Conservation (phyloP, 805 yeast genomes). For the Ogataea wickerhamii region DNA sequence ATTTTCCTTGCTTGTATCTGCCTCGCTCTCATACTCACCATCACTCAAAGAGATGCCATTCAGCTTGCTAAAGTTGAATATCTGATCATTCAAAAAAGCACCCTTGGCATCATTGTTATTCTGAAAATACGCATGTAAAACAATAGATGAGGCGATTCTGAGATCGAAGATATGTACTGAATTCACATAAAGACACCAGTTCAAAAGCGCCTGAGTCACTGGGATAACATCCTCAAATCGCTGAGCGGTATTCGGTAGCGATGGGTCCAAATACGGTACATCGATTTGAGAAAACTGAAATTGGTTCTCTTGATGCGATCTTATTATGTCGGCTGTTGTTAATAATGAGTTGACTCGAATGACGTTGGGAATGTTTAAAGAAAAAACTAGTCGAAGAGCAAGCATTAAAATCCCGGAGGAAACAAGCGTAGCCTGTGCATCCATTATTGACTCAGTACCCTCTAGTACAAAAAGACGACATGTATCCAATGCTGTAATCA, state of each 20-base stretch:
- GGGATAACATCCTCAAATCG: conserved; percentile 47
- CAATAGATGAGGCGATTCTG: conserved; percentile 65
- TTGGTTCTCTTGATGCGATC: conserved; percentile 66
- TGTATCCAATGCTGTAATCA: conserved; percentile 65
- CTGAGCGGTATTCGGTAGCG: conserved; percentile 30
- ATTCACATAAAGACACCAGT: conserved; percentile 77
- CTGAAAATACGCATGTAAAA: conserved; percentile 65
- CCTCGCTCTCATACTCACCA: conserved; percentile 7
- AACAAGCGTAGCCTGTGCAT: conserved; percentile 60
- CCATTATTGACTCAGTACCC: conserved; percentile 60
- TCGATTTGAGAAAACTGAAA: conserved; percentile 72
- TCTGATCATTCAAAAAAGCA: conserved; percentile 67
- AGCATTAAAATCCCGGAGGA: conserved; percentile 61
- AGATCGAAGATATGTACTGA: conserved; percentile 84
- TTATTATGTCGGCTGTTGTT: conserved; percentile 73
- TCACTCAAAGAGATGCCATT: conserved; percentile 22
- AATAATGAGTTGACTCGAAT: conserved; percentile 67
- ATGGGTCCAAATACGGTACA: conserved; percentile 86
- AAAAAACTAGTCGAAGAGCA: conserved; percentile 68
- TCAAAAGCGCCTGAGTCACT: conserved; percentile 66
- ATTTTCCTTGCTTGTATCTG: conserved; percentile 1
- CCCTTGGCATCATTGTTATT: conserved; percentile 59
- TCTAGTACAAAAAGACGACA: conserved; percentile 68
- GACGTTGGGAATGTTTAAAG: conserved; percentile 56
- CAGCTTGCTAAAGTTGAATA: conserved; percentile 37